Evolutionary conservation across 305 asterid genomes (phyloP).

Genomic region (Fraxinus angustifolia): DNA sequence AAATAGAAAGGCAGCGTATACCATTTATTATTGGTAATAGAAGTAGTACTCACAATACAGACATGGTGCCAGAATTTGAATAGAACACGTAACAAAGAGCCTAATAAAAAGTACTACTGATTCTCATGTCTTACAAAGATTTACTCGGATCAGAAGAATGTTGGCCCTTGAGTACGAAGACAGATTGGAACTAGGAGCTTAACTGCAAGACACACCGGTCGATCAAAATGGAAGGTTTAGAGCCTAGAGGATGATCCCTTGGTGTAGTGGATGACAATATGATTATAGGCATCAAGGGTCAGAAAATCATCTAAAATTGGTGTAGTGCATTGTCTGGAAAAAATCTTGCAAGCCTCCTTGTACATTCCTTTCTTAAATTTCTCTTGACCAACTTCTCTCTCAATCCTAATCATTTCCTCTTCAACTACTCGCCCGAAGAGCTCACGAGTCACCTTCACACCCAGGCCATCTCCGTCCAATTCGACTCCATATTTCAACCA

Average conservation of each 20-base stretch:
- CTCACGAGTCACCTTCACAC: conserved; percentile 56
- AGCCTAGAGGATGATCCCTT: conserved; percentile 43
- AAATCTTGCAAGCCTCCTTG: conserved; percentile 68
- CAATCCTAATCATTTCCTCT: conserved; percentile 83
- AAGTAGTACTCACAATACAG: not conserved
- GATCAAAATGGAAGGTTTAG: conserved; percentile 10
- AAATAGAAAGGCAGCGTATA: too few relatives aligned
- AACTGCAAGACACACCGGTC: not conserved
- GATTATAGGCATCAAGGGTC: conserved; percentile 72
- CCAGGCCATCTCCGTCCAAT: conserved; percentile 71
- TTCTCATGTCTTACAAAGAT: not conserved
- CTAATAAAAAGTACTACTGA: not conserved
- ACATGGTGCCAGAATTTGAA: not conserved
- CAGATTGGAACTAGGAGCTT: not conserved
- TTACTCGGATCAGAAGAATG: not conserved
- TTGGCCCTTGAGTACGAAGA: not conserved
- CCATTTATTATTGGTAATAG: not conserved
- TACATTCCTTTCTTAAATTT: conserved; percentile 69
- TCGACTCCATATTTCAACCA: conserved; percentile 78
- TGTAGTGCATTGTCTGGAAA: conserved; percentile 64
- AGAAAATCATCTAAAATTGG: conserved; percentile 66
- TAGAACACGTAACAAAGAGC: not conserved
- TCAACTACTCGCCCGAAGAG: conserved; percentile 76
- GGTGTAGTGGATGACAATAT: conserved; percentile 67
- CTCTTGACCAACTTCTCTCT: conserved; percentile 70